Evolutionary conservation across 2,329 filamentous ascomycete genomes (phyloP).

Genomic region (Aspergillus ochraceoroseus): DNA sequence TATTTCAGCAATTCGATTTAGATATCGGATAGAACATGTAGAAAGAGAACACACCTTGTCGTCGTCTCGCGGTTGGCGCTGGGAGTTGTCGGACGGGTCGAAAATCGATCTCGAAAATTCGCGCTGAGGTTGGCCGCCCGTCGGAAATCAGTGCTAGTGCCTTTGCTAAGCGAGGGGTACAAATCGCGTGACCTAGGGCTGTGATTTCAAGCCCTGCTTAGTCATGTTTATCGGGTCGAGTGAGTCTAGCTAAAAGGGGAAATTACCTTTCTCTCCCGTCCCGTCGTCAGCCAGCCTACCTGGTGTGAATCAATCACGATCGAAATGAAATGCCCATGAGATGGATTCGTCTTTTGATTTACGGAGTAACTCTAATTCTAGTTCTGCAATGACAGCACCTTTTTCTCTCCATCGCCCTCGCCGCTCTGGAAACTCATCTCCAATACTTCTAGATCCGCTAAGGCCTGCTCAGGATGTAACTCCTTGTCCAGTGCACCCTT

Average conservation of each 20-base stretch:
- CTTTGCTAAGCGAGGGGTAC: constrained; percentile 29
- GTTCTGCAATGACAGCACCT: constrained; percentile 26
- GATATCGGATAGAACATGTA: not conserved
- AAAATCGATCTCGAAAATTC: constrained; percentile 40
- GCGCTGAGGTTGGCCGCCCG: constrained; percentile 34
- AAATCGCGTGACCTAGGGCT: constrained; percentile 1
- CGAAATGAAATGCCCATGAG: too few species aligned
- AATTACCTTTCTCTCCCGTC: too few species aligned
- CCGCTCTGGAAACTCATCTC: constrained; percentile 35
- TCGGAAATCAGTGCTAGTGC: constrained; percentile 30
- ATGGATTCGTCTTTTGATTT: too few species aligned
- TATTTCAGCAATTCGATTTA: constrained; percentile 3
- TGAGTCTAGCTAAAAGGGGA: too few species aligned
- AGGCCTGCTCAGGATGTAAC: constrained; percentile 50
- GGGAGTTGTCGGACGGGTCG: constrained; percentile 42
- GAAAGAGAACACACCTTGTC: constrained; percentile 40
- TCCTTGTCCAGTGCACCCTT: constrained; percentile 40
- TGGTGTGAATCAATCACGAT: too few species aligned
- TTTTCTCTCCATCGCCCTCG: constrained; percentile 27
- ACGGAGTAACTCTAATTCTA: too few species aligned
- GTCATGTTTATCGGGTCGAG: constrained; percentile 13
- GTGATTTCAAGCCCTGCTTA: constrained; percentile 12
- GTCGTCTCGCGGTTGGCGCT: constrained; percentile 44
- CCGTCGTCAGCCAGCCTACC: too few species aligned
- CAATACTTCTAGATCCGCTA: constrained; percentile 50